Conservation (phyloP, 1,139 yeast species). For the Blastobotrys proliferans region DNA sequence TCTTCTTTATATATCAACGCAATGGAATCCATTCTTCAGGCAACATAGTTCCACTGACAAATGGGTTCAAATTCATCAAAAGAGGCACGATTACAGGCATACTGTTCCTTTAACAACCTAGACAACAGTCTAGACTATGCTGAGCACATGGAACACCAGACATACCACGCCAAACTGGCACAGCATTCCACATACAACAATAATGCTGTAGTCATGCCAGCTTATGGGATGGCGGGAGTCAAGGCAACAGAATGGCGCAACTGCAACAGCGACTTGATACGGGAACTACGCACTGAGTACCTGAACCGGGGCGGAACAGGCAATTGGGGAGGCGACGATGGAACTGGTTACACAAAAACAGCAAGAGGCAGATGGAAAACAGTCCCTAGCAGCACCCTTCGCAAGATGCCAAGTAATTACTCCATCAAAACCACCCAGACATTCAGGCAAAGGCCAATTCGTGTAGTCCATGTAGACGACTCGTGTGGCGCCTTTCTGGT, state of each 20-base stretch:
- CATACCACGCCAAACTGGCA: not conserved
- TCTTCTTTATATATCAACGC: too few species aligned
- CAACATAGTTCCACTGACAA: too few species aligned
- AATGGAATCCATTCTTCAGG: too few species aligned
- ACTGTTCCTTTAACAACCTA: constrained; percentile 2
- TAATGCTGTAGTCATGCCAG: not conserved
- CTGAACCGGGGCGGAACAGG: not conserved
- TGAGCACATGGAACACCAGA: constrained; percentile 1
- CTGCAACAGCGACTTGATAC: not conserved
- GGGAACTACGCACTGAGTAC: not conserved
- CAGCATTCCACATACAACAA: not conserved
- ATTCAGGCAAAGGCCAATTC: not conserved
- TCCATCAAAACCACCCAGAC: not conserved
- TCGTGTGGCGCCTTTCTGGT: not conserved
- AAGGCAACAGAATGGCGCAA: not conserved
- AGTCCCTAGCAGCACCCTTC: not conserved
- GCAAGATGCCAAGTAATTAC: not conserved
- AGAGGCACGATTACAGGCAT: not conserved
- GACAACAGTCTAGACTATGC: not conserved
- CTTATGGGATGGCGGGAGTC: constrained; percentile 2
- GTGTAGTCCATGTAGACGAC: constrained; percentile 2
- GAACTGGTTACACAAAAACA: not conserved
- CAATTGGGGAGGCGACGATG: constrained; percentile 4
- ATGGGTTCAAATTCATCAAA: not conserved
- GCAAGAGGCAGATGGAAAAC: not conserved